Base-by-base conservation (phyloP, 352 stramenopile species). In the Globisporangium takayamanum region DNA sequence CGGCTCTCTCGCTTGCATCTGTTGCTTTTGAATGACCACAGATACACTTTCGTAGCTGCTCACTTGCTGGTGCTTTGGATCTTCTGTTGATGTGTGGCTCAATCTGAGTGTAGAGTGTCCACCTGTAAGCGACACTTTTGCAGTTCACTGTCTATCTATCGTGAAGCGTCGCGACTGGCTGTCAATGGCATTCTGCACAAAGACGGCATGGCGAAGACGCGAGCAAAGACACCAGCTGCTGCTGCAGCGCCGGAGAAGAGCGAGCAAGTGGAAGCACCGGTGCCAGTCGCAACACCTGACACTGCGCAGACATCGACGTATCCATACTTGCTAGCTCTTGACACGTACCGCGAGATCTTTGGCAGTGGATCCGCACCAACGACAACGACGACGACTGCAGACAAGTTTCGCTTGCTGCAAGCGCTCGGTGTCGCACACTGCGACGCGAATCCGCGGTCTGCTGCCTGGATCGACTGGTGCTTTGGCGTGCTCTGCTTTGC, bases 401-500 rank as follows among this genome's bases (percentile, higher is more conserved):
- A 81, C 7, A 63, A 65, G n/a, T 60, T 81, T 8, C 42, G 64
- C 26, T 44, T 59, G 41, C 67, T 90, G 25, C 55, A 50, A 6
- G 68, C 77, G 16, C 76, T 90, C 37, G 57, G 66, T 22, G 74
- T 88, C 3, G 49, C 66, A 42, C 74, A 84, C 62, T 87, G 82
- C 54, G 56, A 41, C 28, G 60, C 65, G 16, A 93, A 89, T 30
- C 67, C 77, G 20, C 69, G 72, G 10, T 76, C 74, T 25, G 68
- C 66, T 8, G 72, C 71, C 48, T 87, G 68, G 59, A 65, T 87
- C 16, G 76, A 93, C 50, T 82, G 84, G 45, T 85, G 73, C 64
- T 89, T 91, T 54, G 68, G 73, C 25, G 69, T 86, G 52, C 59
- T 90, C 28, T 73, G 73, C 39, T 93, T 93, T 62, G 78, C 69